Conservation (phyloP, 768 basidiomycete genomes). For the Kwoniella heveanensis region DNA sequence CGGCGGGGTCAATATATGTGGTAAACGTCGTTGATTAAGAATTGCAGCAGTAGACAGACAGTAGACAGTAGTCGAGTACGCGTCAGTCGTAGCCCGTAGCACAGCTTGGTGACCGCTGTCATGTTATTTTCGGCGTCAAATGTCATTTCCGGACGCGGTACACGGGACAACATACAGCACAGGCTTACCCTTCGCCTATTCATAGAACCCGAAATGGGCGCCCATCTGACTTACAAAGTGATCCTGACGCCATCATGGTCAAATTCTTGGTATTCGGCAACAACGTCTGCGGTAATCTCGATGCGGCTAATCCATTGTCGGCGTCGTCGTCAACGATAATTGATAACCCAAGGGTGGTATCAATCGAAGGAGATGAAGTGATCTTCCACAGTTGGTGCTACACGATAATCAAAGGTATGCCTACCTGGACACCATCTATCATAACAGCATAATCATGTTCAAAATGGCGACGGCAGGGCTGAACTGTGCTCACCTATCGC, state of each 20-base stretch:
- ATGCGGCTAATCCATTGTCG: slow-evolving; percentile 9
- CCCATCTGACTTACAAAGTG: neutral
- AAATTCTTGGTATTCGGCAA: slow-evolving; percentile 31
- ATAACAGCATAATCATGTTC: too few relatives aligned
- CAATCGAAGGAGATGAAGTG: slow-evolving; percentile 7
- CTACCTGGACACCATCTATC: neutral
- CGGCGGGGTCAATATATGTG: neutral
- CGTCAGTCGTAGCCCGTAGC: too few relatives aligned
- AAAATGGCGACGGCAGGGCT: neutral
- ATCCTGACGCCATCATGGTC: neutral
- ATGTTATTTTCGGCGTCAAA: too few relatives aligned
- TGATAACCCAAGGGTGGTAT: slow-evolving; percentile 18
- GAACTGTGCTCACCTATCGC: neutral
- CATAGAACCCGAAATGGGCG: slow-evolving; percentile 3
- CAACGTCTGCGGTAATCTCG: slow-evolving; percentile 34
- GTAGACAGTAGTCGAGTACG: too few relatives aligned
- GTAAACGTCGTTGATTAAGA: neutral
- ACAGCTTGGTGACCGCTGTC: too few relatives aligned
- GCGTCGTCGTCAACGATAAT: slow-evolving; percentile 4
- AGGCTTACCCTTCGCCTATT: neutral
- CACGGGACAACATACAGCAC: too few relatives aligned
- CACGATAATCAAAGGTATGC: slow-evolving; percentile 25
- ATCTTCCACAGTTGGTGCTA: slow-evolving; percentile 37
- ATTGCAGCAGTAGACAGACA: too few relatives aligned
- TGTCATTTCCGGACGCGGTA: too few relatives aligned